Evolutionary conservation across 2,329 filamentous ascomycete genomes (phyloP).

Genomic region (Cladophialophora psammophila): DNA sequence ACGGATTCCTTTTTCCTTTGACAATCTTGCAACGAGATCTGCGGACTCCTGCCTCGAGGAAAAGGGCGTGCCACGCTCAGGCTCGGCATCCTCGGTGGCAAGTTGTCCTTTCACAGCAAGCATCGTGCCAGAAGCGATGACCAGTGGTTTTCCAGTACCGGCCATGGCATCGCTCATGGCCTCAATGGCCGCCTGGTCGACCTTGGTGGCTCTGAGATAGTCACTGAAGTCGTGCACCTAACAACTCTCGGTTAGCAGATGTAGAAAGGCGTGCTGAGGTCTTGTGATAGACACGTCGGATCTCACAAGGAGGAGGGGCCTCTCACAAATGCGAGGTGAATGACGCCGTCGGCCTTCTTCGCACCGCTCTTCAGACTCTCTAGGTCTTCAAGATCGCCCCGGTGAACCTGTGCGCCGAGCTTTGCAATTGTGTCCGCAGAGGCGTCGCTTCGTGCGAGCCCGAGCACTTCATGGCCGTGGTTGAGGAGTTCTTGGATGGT

Average conservation of each 20-base stretch:
- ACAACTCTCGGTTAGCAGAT: background rate
- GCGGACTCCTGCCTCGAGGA: slow-evolving; percentile 35
- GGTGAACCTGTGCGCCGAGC: slow-evolving; percentile 46
- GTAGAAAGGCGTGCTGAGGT: background rate
- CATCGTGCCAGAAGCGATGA: slow-evolving; percentile 50
- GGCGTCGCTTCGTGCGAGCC: slow-evolving; percentile 49
- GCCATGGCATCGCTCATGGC: slow-evolving; percentile 48
- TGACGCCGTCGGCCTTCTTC: slow-evolving; percentile 47
- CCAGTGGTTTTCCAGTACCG: slow-evolving; percentile 46
- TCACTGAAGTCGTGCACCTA: slow-evolving; percentile 49
- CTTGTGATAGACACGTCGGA: no score
- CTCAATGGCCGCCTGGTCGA: slow-evolving; percentile 48
- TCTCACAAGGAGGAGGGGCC: background rate
- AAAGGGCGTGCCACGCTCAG: slow-evolving; percentile 28
- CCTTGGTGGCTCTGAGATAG: slow-evolving; percentile 41
- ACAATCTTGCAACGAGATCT: slow-evolving; percentile 41
- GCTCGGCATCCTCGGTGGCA: slow-evolving; percentile 44
- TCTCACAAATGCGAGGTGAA: slow-evolving; percentile 51
- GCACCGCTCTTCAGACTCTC: slow-evolving; percentile 47
- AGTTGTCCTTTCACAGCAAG: slow-evolving; percentile 41
- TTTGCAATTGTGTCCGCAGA: slow-evolving; percentile 42
- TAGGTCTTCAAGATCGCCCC: slow-evolving; percentile 48
- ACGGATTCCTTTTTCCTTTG: slow-evolving; percentile 45
- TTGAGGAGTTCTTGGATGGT: slow-evolving; percentile 50
- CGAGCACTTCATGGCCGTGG: slow-evolving; percentile 52